Base-by-base conservation (phyloP, 1,284 basidiomycete genomes). In the Tilletia setariae region DNA sequence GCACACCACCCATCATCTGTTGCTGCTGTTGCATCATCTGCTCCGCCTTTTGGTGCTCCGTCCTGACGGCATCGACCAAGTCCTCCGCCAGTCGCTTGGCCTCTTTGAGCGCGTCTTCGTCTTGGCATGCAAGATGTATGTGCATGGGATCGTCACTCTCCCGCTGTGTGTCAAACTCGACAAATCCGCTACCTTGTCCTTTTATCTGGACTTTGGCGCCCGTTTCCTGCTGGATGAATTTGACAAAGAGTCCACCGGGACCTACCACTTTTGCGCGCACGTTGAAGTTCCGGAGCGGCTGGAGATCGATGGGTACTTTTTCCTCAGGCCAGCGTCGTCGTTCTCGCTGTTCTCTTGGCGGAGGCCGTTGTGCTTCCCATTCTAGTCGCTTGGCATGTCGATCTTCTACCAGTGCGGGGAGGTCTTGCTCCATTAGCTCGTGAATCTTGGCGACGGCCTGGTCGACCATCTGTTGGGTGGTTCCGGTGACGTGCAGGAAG, bases 161-260 rank as follows among this genome's bases (percentile, higher is more conserved):
- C 75, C 89, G 86, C 0, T 93, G 92, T 0, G 94, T 96, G 74
- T 98, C 95, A 76, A 90, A 89, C 80, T 98, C 95, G 74, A 95
- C 89, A 82, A 96, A 98, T 0, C 95, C 96, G 21, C 93, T 95
- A 0, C 96, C 96, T 19, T 90, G 76, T 13, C 95, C 95, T 83
- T 98, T 98, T 82, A 98, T 97, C 83, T 98, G 95, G n/a, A 98
- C 95, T 72, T 95, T 88, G 16, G 94, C 95, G 44, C 90, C 90
- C 0, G 95, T 98, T 84, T 98, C 95, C 78, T 90, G 89, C 84
- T 98, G 95, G 73, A 98, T 98, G 82, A 94, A 94, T 85, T 98
- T 98, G 74, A 98, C 95, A 82, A 98, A 98, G 81, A 94, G 90
- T 19, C 46, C 86, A 70, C 88, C 89, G 9, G 95, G 96, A 3